Conservation (phyloP, 768 basidiomycete species). For the Lanmaoa pseudosensibilis region DNA sequence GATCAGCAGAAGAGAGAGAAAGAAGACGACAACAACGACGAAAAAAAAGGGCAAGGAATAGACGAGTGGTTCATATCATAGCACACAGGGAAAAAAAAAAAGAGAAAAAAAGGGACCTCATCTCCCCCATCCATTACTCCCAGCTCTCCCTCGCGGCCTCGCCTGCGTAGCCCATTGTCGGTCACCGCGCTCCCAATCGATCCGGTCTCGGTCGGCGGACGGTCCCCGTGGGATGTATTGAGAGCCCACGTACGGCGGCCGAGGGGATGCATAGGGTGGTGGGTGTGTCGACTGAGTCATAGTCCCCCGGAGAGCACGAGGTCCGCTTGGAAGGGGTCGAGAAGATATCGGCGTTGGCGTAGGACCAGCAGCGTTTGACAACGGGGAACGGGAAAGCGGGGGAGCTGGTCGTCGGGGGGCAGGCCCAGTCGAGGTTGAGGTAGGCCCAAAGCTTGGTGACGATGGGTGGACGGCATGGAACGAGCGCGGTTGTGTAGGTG, state of each 20-base stretch:
- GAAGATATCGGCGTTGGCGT: conserved; percentile 26
- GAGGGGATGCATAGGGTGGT: conserved; percentile 15
- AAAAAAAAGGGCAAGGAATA: not conserved
- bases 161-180: conserved; percentile 31
- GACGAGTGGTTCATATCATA: conserved; percentile 10
- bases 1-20: conserved; percentile 22
- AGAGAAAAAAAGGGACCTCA: conserved; percentile 12
- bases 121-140: conserved; percentile 39
- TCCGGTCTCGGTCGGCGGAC: conserved; percentile 50
- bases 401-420: conserved; percentile 32
- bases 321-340: conserved; percentile 40
- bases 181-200: conserved; percentile 48
- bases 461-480: conserved; percentile 34
- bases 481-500: conserved; percentile 50
- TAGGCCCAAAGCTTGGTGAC: conserved; percentile 27
- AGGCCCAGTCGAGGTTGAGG: conserved; percentile 20
- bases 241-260: conserved; percentile 27
- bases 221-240: conserved; percentile 50
- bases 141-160: conserved; percentile 34
- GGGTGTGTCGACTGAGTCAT: conserved; percentile 25
- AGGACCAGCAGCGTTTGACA: conserved; percentile 23
- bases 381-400: conserved; percentile 32
- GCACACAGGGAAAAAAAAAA: conserved; percentile 12
- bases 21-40: not conserved
- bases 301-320: conserved; percentile 38